A percentile compares a stretch with the other conserved stretches of the same genome.
These are phyloP conservation scores for Chondrostereum purpureum DNA, from an alignment of 1,284 basidiomycete genomes.

Conservation along the genomic window DNA sequence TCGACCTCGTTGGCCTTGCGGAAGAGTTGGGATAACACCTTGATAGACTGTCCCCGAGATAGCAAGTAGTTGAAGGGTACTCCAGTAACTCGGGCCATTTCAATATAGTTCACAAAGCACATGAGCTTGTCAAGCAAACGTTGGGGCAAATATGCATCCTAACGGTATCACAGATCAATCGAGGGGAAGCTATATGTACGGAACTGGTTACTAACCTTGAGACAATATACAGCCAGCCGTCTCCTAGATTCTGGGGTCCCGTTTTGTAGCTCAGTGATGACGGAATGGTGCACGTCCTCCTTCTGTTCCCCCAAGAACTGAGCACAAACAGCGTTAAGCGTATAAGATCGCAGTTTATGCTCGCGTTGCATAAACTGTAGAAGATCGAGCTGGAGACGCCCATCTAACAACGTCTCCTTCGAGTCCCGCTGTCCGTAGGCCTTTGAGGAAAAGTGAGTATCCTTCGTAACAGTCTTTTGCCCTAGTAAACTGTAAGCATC, in stretches of 20 bases:
- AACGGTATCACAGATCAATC: neutral
- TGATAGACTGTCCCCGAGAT: constrained; percentile 91
- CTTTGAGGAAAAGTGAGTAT: constrained; percentile 93
- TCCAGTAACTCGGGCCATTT: constrained; percentile 94
- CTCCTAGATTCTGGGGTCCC: constrained; percentile 87
- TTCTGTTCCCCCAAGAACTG: constrained; percentile 96
- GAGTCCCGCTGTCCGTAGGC: constrained; percentile 94
- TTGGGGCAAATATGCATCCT: constrained; percentile 97
- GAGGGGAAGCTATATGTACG: neutral
- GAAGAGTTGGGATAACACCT: constrained; percentile 90
- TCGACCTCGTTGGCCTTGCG: constrained; percentile 84
- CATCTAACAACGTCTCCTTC: constrained; percentile 85
- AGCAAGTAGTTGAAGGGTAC: constrained; percentile 96
- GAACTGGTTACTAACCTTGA: constrained; percentile 60
- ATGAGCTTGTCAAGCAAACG: constrained; percentile 91
- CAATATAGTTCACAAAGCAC: constrained; percentile 95
- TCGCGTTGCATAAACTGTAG: constrained; percentile 96
- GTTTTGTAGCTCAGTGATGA: constrained; percentile 94
- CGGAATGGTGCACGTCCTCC: constrained; percentile 94
- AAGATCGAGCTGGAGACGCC: constrained; percentile 87
- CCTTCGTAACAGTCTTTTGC: constrained; percentile 72
- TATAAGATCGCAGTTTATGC: constrained; percentile 91
- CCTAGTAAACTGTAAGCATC: constrained; percentile 38
- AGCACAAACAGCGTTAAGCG: constrained; percentile 92
- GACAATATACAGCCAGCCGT: constrained; percentile 89